Percentiles rank a stretch among this genome's conserved stretches.
phyloP scores from a whole-genome alignment of 805 yeast species.

The Millerozyma acaciae region DNA sequence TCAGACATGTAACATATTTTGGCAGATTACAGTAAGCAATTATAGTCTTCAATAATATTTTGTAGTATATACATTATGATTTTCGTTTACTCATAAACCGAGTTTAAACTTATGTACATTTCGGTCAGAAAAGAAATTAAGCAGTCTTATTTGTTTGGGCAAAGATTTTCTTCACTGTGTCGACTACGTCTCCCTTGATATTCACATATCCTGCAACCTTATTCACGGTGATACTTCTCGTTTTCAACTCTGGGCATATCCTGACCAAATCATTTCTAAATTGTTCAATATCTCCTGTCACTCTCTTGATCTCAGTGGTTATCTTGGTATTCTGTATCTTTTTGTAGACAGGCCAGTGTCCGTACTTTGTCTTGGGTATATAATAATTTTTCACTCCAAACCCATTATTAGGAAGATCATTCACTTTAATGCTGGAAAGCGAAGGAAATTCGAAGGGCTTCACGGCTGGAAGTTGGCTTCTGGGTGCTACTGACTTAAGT shows the following conservation, averaged over 20 bases:
- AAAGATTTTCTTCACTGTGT: conserved; percentile 25
- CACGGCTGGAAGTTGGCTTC: conserved; percentile 12
- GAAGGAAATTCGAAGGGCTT: conserved; percentile 26
- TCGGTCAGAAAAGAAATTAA: background rate
- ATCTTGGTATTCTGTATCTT: conserved; percentile 61
- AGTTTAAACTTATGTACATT: conserved; percentile 1
- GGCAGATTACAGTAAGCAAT: background rate
- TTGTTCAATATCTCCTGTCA: conserved; percentile 63
- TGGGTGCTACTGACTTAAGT: conserved; percentile 22
- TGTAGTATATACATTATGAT: conserved; percentile 1
- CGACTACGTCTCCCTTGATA: conserved; percentile 38
- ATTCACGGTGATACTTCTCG: conserved; percentile 32
- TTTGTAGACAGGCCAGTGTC: conserved; percentile 79
- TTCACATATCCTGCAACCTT: conserved; percentile 32
- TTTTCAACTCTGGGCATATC: conserved; percentile 45
- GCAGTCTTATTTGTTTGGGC: conserved; percentile 9
- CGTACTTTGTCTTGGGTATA: conserved; percentile 50
- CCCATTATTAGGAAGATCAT: conserved; percentile 28
- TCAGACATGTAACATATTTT: conserved; percentile 4
- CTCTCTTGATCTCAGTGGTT: conserved; percentile 70
- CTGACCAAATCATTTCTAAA: conserved; percentile 63
- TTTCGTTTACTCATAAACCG: background rate
- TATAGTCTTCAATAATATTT: background rate
- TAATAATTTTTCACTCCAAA: conserved; percentile 37
- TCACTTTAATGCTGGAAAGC: conserved; percentile 19